A percentile compares a stretch with the other conserved stretches of the same genome.
Conservation (phyloP, 1,139 yeast species). For the Debaryomyces udenii region DNA sequence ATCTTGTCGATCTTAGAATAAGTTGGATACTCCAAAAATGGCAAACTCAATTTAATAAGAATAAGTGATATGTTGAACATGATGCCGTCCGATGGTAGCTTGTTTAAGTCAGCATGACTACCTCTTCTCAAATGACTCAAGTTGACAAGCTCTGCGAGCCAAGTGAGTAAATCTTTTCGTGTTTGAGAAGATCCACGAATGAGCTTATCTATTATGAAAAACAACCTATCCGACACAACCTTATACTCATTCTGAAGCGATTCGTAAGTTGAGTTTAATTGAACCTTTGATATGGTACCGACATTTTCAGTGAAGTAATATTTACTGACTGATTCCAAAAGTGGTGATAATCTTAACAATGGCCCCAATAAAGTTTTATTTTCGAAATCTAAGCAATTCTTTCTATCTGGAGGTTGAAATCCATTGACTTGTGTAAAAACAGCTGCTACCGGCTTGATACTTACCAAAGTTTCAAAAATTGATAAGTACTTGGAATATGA, state of each 20-base stretch:
- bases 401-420: conserved; percentile 48
- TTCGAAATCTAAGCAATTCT: conserved; percentile 57
- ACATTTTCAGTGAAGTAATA: conserved; percentile 51
- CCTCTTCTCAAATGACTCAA: conserved; percentile 87
- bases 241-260: conserved; percentile 64
- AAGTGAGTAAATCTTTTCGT: conserved; percentile 62
- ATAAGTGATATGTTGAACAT: conserved; percentile 76
- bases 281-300: conserved; percentile 38
- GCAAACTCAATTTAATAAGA: conserved; percentile 73
- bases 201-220: conserved; percentile 69
- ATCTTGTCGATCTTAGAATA: conserved; percentile 73
- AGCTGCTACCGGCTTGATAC: conserved; percentile 64
- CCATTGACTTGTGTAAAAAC: conserved; percentile 59
- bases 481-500: conserved; percentile 55
- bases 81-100: conserved; percentile 77
- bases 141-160: conserved; percentile 73
- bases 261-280: conserved; percentile 51
- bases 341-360: conserved; percentile 72
- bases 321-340: conserved; percentile 48
- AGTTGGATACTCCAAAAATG: conserved; percentile 72
- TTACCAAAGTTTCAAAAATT: conserved; percentile 61
- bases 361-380: conserved; percentile 74
- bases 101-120: conserved; percentile 71
- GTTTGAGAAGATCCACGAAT: conserved; percentile 75
- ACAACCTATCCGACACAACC: conserved; percentile 60